These are phyloP conservation scores for Pulveroboletus sp. DNA, from an alignment of 768 basidiomycete species.

Conservation along the genomic window DNA sequence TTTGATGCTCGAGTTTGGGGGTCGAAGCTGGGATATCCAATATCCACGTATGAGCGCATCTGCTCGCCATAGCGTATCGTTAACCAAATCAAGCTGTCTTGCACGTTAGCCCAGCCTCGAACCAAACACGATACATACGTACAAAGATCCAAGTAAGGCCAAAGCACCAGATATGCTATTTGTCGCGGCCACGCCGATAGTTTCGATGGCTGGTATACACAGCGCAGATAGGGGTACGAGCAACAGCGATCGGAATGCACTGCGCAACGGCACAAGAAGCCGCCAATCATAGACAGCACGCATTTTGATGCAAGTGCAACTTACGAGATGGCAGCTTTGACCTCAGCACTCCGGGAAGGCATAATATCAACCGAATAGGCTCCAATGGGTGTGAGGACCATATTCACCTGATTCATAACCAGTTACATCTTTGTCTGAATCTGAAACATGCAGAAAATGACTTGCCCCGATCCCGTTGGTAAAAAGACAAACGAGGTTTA, in stretches of 20 bases:
- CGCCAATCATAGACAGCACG: background rate
- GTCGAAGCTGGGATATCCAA: slow-evolving; percentile 51
- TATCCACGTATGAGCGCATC: slow-evolving; percentile 54
- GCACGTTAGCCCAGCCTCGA: background rate
- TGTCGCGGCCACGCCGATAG: slow-evolving; percentile 48
- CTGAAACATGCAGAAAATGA: background rate
- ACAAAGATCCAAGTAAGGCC: slow-evolving; percentile 52
- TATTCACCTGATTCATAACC: slow-evolving; percentile 47
- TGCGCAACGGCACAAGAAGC: background rate
- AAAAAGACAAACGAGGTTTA: slow-evolving; percentile 56
- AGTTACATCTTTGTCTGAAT: background rate
- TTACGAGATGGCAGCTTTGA: slow-evolving; percentile 52
- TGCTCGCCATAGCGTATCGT: slow-evolving; percentile 54
- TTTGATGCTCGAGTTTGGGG: slow-evolving; percentile 3
- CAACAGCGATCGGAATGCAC: slow-evolving; percentile 24
- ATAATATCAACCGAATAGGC: slow-evolving; percentile 61
- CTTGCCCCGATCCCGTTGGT: slow-evolving; percentile 61
- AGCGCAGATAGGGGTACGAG: slow-evolving; percentile 13
- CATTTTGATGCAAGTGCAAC: slow-evolving; percentile 15
- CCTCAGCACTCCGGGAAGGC: slow-evolving; percentile 58
- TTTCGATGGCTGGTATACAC: slow-evolving; percentile 43
- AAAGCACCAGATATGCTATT: slow-evolving; percentile 44
- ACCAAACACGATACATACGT: slow-evolving; percentile 21
- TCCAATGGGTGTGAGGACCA: slow-evolving; percentile 50
- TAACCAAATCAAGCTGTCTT: slow-evolving; percentile 44